Percentiles rank a stretch among this genome's conserved stretches.
phyloP scores from a whole-genome alignment of 352 stramenopile species.

The Phytophthora cactorum region DNA sequence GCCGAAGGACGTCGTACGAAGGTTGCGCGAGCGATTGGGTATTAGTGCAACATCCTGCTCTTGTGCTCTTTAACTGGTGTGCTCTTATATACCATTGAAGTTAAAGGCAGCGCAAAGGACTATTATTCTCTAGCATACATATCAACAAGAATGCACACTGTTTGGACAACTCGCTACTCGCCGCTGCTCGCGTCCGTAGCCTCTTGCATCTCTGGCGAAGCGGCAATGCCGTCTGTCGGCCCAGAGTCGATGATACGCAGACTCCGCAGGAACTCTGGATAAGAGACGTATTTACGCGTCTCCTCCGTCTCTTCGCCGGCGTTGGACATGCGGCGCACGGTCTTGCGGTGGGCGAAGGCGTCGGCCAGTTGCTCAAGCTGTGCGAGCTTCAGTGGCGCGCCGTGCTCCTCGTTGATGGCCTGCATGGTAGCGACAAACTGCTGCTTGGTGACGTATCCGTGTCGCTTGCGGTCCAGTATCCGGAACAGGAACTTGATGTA shows the following conservation, averaged over 20 bases:
- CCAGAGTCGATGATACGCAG: slow-evolving; percentile 69
- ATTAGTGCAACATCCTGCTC: no score
- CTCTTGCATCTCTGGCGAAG: slow-evolving; percentile 5
- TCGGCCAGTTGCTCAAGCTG: slow-evolving; percentile 77
- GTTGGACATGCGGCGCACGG: slow-evolving; percentile 32
- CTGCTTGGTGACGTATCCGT: slow-evolving; percentile 63
- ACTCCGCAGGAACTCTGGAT: slow-evolving; percentile 74
- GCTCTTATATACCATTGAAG: no score
- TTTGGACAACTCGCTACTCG: slow-evolving; percentile 6
- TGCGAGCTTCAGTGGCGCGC: slow-evolving; percentile 54
- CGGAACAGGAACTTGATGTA: slow-evolving; percentile 87
- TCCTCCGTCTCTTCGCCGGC: slow-evolving; percentile 35
- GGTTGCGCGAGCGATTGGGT: neutral
- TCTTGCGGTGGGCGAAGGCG: slow-evolving; percentile 53
- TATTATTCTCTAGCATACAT: slow-evolving; percentile 19
- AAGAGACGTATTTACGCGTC: slow-evolving; percentile 56
- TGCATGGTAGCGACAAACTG: slow-evolving; percentile 83
- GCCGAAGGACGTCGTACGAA: neutral
- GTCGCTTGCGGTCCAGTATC: slow-evolving; percentile 71
- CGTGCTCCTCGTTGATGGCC: slow-evolving; percentile 77
- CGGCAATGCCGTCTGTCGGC: slow-evolving; percentile 19
- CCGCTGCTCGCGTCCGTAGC: slow-evolving; percentile 12
- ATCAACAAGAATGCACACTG: slow-evolving; percentile 18
- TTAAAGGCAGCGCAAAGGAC: no score
- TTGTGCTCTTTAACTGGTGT: no score